Evolutionary conservation across 192 early-diverging fungal genomes (phyloP), one percentile per base, ranked within the genome.

Genomic region (Coemansia sp.): DNA sequence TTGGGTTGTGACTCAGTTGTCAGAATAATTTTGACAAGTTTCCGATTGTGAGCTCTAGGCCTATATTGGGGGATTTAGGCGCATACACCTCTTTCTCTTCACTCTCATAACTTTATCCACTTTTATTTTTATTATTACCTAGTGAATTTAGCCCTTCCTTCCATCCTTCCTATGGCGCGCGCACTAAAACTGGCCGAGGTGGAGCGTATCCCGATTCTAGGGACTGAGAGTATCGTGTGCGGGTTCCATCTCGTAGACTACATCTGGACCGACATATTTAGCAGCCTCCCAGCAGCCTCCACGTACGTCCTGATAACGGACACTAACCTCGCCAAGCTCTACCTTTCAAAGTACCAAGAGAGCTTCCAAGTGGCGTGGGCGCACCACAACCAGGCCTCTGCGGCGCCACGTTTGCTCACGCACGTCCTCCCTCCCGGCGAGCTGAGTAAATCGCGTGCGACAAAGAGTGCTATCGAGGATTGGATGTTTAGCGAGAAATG

Each of bases 231-330:
- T 67, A 95, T 97, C 70, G 83, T 94, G 61, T 87, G 94, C 43
- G 97, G 97, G 11, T 92, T 90, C 77, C 89, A 90, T 74, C 83
- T 98, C 39, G 86, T 88, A 40, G 85, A 90, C 66, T 89, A 90
- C 64, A 83, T 97, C 22, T 87, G 92, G 50, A 65, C 85, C 39
- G 92, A 99, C 64, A 83, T 95, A 43, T 86, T 95, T 39, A 65
- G 75, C 38, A 87, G 80, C 73, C 86, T 96, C 69, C 79, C 87
- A n/a, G 78, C 88, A 0, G 71, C 86, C 9, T 95, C 93, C 20
- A 94, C 92, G 57, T 97, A 94, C 85, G 91, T 95, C 16, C 73
- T 98, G 53, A 88, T 95, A 50, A 94, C 95, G 10, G 96, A 99
- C 80, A 83, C 76, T 39, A 92, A 97, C 78, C 84, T 99, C 68